These are phyloP conservation scores for Talaromyces atroroseus DNA, from an alignment of 2,329 filamentous ascomycete species.

Conservation along the genomic window DNA sequence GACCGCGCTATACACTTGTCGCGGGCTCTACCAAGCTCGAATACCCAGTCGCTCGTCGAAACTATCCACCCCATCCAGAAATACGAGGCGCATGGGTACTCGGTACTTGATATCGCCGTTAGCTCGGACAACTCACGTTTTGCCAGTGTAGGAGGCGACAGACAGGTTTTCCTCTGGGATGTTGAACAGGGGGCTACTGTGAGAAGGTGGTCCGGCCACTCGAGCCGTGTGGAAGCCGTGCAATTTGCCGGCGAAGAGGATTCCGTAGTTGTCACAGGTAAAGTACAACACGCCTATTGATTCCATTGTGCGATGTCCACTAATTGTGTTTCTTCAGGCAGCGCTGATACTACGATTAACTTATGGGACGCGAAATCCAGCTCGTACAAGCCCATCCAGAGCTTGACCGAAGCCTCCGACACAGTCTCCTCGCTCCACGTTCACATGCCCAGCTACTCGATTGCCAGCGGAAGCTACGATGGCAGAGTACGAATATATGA, in stretches of 20 bases:
- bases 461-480: conserved; percentile 76
- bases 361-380: conserved; percentile 40
- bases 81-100: conserved; percentile 86
- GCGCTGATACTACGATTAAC: conserved; percentile 39
- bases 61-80: conserved; percentile 66
- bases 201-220: conserved; percentile 68
- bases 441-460: conserved; percentile 39
- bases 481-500: conserved; percentile 79
- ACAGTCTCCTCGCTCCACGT: conserved; percentile 38
- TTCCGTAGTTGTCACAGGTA: conserved; percentile 63
- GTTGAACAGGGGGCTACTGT: conserved; percentile 73
- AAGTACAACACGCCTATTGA: neutral
- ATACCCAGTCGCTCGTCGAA: conserved; percentile 24
- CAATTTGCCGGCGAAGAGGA: conserved; percentile 73
- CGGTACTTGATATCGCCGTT: conserved; percentile 76
- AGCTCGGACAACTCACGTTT: conserved; percentile 73
- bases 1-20: conserved; percentile 83
- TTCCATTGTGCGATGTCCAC: neutral
- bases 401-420: conserved; percentile 36
- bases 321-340: conserved; percentile 25
- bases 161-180: conserved; percentile 90
- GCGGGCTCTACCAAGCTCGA: conserved; percentile 52
- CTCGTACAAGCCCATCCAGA: conserved; percentile 38
- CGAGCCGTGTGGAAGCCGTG: conserved; percentile 69
- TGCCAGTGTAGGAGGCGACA: conserved; percentile 82